Base-by-base conservation (phyloP, 352 stramenopile genomes). In the Phytophthora cajani region DNA sequence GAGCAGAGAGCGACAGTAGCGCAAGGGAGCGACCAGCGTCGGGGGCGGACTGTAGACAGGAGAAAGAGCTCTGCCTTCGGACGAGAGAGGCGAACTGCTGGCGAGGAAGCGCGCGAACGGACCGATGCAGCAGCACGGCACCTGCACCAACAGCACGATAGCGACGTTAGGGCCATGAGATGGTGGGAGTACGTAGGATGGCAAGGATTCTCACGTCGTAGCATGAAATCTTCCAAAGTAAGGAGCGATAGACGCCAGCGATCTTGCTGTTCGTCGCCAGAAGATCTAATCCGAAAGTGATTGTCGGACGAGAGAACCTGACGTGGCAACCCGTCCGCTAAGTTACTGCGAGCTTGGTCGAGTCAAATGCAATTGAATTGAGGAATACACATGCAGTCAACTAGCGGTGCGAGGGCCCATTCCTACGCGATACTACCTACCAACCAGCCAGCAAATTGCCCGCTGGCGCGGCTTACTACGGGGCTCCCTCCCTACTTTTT, bases 401-500 rank as follows among this genome's bases (percentile, higher is more conserved):
- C 40, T 64, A 64, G 54, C 33, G 55, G 61, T 40, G 50, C 54
- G 46, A 40, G 61, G 44, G 61, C 42, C 19, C 42, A 23, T 58
- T 56, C 40, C 14, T 67, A 27, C 33, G 32, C n/a, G 60, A 16
- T 40, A 57, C 42, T 50, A 63, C 44, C 57, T 50, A 17, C 46
- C n/a, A 42, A 42, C 30, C 30, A 23, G 14, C 21, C 44, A 51
- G 58, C 50, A 23, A 57, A 49, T 3, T 17, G 25, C 40, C 30
- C 30, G 36, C 56, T 19, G 60, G 50, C 60, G 33, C 54, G 55
- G 40, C 32, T 44, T 44, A 32, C 50, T 65, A 65, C 38, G 19
- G 14, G 36, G 17, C 11, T 36, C 42, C 10, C 52, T 64, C 68
- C 69, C 58, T 83, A 82, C 65, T 93, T 80, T 49, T 78, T 72